A percentile compares a stretch with the other conserved stretches of the same genome.
Conservation (phyloP, 1,139 yeast genomes). For the Zygosaccharomyces pseudobailii region DNA sequence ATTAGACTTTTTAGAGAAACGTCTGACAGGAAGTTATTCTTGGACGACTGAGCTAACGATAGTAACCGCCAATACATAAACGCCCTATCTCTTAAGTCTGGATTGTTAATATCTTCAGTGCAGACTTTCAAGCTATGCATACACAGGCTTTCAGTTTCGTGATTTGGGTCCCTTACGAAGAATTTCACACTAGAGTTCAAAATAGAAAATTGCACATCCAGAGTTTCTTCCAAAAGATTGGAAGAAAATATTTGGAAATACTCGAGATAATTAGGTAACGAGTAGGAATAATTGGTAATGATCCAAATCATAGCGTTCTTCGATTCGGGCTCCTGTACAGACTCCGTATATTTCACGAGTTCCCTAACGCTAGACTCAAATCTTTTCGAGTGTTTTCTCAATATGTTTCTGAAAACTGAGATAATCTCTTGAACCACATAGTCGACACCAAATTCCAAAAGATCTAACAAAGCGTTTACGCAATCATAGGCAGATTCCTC, state of each 20-base stretch:
- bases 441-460: slow-evolving; percentile 62
- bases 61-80: slow-evolving; percentile 81
- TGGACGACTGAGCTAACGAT: slow-evolving; percentile 39
- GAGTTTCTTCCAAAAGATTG: slow-evolving; percentile 40
- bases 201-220: slow-evolving; percentile 70
- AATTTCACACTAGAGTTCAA: slow-evolving; percentile 72
- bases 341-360: slow-evolving; percentile 38
- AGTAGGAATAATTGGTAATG: slow-evolving; percentile 62
- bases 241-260: slow-evolving; percentile 22
- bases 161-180: slow-evolving; percentile 54
- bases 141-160: slow-evolving; percentile 51
- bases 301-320: slow-evolving; percentile 81
- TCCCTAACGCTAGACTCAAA: slow-evolving; percentile 35
- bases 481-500: slow-evolving; percentile 56
- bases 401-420: slow-evolving; percentile 68
- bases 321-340: slow-evolving; percentile 71
- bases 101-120: slow-evolving; percentile 70
- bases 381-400: slow-evolving; percentile 65
- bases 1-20: slow-evolving; percentile 45
- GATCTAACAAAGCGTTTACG: slow-evolving; percentile 55
- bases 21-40: slow-evolving; percentile 12
- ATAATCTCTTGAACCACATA: slow-evolving; percentile 79
- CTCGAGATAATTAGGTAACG: slow-evolving; percentile 22
- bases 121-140: slow-evolving; percentile 61
- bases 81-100: slow-evolving; percentile 84